Percentiles rank a stretch among this genome's conserved stretches.
Conservation (phyloP, 176 grass and related monocot genomes). For the Tillandsia fasciculata region DNA sequence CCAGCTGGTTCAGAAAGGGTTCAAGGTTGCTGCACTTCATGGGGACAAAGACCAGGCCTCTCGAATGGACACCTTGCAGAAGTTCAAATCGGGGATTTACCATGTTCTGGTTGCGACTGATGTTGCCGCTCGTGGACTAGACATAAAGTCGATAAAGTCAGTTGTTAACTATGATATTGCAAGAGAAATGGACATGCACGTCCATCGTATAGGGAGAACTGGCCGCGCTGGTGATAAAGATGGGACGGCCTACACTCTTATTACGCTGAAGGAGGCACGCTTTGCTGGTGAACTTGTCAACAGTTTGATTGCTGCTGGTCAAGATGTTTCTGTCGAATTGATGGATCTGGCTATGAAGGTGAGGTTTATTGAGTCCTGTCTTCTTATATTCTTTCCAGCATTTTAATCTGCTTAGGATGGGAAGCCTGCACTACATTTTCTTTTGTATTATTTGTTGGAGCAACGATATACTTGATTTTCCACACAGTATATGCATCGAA, state of each 20-base stretch:
- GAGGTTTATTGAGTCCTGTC: constrained; percentile 11
- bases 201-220: constrained; percentile 91
- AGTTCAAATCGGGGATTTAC: constrained; percentile 86
- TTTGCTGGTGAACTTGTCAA: constrained; percentile 93
- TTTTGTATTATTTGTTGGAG: not conserved
- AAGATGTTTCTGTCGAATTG: constrained; percentile 67
- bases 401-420: constrained; percentile 2
- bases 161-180: constrained; percentile 97
- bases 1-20: constrained; percentile 72
- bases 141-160: constrained; percentile 98
- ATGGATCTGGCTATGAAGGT: constrained; percentile 99
- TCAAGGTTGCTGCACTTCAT: constrained; percentile 84
- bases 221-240: constrained; percentile 98
- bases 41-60: constrained; percentile 99
- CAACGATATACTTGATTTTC: not conserved
- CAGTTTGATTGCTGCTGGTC: constrained; percentile 82
- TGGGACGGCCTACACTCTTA: constrained; percentile 82
- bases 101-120: constrained; percentile 98
- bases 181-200: constrained; percentile 98
- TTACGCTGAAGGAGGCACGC: constrained; percentile 77
- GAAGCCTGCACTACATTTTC: not conserved
- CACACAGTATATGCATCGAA: no score
- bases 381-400: constrained; percentile 8
- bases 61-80: constrained; percentile 76
- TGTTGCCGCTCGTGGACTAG: constrained; percentile 90